phyloP scores from a whole-genome alignment of 441 rosid genomes.

The Euphorbia celastroides region DNA sequence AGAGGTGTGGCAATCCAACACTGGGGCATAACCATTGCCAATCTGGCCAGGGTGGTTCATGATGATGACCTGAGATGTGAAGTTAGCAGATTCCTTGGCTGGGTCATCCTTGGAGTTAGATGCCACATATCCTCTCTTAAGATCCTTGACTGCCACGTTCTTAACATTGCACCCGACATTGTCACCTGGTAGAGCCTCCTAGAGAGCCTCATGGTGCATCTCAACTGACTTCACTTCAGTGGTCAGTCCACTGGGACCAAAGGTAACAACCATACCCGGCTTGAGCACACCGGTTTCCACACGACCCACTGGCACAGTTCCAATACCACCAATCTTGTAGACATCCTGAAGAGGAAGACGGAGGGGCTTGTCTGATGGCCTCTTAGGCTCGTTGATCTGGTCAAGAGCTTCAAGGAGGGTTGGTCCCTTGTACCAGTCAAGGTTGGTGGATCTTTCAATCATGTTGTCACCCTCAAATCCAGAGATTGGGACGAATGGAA shows the following conservation, averaged over 20 bases:
- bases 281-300: slow-evolving; percentile 38
- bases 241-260: slow-evolving; percentile 39
- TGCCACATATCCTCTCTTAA: slow-evolving; percentile 77
- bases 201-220: slow-evolving; percentile 59
- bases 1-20: slow-evolving; percentile 40
- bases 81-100: slow-evolving; percentile 61
- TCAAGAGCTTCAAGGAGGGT: slow-evolving; percentile 46
- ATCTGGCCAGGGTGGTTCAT: slow-evolving; percentile 48
- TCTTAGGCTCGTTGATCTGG: slow-evolving; percentile 64
- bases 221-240: slow-evolving; percentile 48
- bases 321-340: slow-evolving; percentile 56
- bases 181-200: slow-evolving; percentile 59
- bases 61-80: slow-evolving; percentile 41
- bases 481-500: slow-evolving; percentile 68
- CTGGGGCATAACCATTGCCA: slow-evolving; percentile 45
- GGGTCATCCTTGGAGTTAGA: slow-evolving; percentile 79
- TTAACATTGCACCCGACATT: slow-evolving; percentile 70
- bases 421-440: slow-evolving; percentile 41
- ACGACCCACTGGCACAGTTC: slow-evolving; percentile 38
- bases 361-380: slow-evolving; percentile 75
- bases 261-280: slow-evolving; percentile 38
- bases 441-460: slow-evolving; percentile 37
- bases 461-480: slow-evolving; percentile 56
- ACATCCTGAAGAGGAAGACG: slow-evolving; percentile 82
- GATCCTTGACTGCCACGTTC: slow-evolving; percentile 83